Evolutionary conservation across 2,329 filamentous ascomycete species (phyloP).

Genomic region (Botrytis tulipae): DNA sequence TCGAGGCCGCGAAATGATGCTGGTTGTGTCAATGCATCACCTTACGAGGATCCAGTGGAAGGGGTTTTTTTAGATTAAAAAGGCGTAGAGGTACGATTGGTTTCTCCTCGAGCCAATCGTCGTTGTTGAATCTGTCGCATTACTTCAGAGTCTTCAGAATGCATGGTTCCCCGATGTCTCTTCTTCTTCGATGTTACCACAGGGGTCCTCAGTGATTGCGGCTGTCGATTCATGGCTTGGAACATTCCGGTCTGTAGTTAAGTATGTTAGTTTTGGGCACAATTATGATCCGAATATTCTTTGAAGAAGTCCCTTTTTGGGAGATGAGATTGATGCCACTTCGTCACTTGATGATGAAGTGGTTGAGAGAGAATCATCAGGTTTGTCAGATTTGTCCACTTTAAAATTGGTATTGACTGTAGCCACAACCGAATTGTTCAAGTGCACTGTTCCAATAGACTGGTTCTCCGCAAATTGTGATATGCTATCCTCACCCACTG

Average conservation of each 20-base stretch:
- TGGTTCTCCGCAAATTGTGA: not conserved
- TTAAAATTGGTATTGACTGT: not conserved
- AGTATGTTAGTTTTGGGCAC: conserved; percentile 17
- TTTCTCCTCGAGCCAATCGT: not conserved
- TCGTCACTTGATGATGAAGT: conserved; percentile 19
- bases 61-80: not conserved
- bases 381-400: conserved; percentile 2
- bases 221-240: conserved; percentile 15
- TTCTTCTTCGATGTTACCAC: not conserved
- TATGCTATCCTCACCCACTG: not conserved
- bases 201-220: conserved; percentile 15
- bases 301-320: not conserved
- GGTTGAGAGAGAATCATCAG: not conserved
- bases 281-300: not conserved
- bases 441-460: not conserved
- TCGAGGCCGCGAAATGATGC: not conserved
- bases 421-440: not conserved
- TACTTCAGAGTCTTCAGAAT: not conserved
- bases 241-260: conserved; percentile 13
- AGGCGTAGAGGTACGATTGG: not conserved
- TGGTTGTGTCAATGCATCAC: not conserved
- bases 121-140: not conserved
- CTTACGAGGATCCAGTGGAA: not conserved
- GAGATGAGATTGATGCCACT: not conserved
- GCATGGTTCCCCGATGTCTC: not conserved